Evolutionary conservation across 345 rosid species (phyloP), one percentile per base, ranked within the genome.

Genomic region (Dipteronia dyeriana): DNA sequence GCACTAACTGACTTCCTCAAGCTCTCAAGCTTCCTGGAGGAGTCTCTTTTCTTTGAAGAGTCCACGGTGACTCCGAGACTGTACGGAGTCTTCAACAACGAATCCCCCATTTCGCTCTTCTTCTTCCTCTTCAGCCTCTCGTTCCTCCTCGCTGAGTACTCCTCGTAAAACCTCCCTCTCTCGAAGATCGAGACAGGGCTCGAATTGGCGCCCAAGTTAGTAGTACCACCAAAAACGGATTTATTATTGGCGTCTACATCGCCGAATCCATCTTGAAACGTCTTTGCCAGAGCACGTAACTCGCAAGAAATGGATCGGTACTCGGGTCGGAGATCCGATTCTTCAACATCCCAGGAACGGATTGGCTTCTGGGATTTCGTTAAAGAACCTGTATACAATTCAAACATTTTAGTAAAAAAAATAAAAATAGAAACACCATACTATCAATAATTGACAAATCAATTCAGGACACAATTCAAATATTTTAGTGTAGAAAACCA

Each of bases 101-200:
- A 59, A 7, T 71, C 81, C 41, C 76, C 81, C 0, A 43, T 54
- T 22, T 73, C 94, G 9, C 81, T 78, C 75, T 74, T 88, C 87
- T 89, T 96, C 87, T 89, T 96, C 82, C 90, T 85, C 82, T 62
- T 90, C 83, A 96, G 83, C 82, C 91, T 75, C 87, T 96, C 99
- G 76, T 91, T 93, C 80, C 99, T 91, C 79, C 88, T 84, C 0
- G 94, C 98, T 0, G 97, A 83, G 76, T 96, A 96, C 83, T 83
- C 90, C 1, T 93, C 98, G 49, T 96, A 96, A 49, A 91, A 90
- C 79, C 91, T 90, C 26, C 99, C 99, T 72, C 99, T 90, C 86
- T 90, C 90, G 70, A 96, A 91, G 3, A 59, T 22, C 63, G 63
- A 59, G 12, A 87, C 38, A 8, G 91, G 79, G 79, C 73, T 82